Evolutionary conservation across 352 stramenopile genomes (phyloP).

Genomic region (Globisporangium parvum): DNA sequence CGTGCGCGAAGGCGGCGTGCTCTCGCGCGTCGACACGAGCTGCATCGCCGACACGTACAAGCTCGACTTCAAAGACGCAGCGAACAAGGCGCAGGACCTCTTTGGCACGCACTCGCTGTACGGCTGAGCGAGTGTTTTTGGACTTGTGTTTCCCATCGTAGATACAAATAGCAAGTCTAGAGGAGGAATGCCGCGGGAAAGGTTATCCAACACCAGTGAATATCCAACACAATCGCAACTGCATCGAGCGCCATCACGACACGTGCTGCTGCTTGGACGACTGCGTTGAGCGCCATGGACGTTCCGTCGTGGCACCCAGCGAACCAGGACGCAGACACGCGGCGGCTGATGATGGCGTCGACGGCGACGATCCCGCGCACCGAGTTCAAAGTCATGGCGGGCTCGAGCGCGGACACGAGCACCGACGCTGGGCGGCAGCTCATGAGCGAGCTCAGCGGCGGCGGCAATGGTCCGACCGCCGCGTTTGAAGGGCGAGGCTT

Average conservation of each 20-base stretch:
- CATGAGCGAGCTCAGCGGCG: constrained; percentile 34
- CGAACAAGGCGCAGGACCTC: constrained; percentile 23
- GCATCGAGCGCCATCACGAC: too few relatives aligned
- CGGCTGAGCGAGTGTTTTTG: constrained; percentile 10
- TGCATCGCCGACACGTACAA: constrained; percentile 54
- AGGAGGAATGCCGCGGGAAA: too few relatives aligned
- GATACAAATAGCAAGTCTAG: too few relatives aligned
- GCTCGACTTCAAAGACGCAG: constrained; percentile 33
- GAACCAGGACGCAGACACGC: constrained; percentile 45
- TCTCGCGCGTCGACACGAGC: constrained; percentile 57
- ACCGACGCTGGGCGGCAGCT: constrained; percentile 64
- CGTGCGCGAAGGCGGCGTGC: constrained; percentile 43
- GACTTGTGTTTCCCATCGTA: too few relatives aligned
- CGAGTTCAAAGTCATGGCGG: constrained; percentile 66
- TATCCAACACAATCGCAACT: too few relatives aligned
- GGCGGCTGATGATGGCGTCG: constrained; percentile 20
- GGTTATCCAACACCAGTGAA: too few relatives aligned
- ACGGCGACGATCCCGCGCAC: constrained; percentile 25
- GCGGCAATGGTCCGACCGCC: constrained; percentile 18
- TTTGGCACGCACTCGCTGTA: constrained; percentile 42
- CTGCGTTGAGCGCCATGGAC: constrained; percentile 36
- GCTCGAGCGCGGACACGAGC: constrained; percentile 47
- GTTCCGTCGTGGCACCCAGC: constrained; percentile 70
- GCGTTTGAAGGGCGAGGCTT: constrained; percentile 44
- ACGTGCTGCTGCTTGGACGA: too few relatives aligned